Conservation (phyloP, 2,329 filamentous ascomycete genomes). For the Diaporthe sp. region DNA sequence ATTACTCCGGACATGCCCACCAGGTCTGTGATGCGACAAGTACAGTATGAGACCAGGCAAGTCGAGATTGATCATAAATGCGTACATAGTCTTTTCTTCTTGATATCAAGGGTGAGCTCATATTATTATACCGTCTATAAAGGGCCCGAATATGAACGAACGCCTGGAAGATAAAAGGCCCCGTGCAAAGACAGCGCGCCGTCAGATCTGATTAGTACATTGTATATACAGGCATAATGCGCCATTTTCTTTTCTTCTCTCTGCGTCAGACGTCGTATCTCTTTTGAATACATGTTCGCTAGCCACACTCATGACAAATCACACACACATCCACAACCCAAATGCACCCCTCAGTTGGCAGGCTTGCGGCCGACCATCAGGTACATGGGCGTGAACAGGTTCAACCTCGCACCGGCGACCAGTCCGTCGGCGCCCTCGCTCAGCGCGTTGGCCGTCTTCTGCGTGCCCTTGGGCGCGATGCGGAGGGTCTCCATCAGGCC, state of each 20-base stretch:
- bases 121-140: conserved; percentile 29
- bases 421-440: conserved; percentile 85
- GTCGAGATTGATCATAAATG: neutral
- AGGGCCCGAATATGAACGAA: neutral
- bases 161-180: neutral
- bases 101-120: conserved; percentile 7
- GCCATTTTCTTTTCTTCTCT: conserved; percentile 5
- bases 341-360: conserved; percentile 47
- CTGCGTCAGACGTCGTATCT: conserved; percentile 6
- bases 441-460: conserved; percentile 94
- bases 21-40: neutral
- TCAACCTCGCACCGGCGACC: conserved; percentile 86
- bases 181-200: conserved; percentile 3
- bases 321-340: neutral
- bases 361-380: conserved; percentile 95
- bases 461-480: conserved; percentile 84
- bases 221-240: conserved; percentile 23
- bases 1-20: neutral
- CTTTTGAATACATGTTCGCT: neutral
- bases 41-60: neutral
- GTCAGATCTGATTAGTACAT: conserved; percentile 33
- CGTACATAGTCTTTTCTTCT: neutral
- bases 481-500: conserved; percentile 81
- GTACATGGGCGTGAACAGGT: conserved; percentile 99
- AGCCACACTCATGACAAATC: neutral